Evolutionary conservation across 1,284 basidiomycete genomes (phyloP).

Genomic region (Rhizopogon parksii): DNA sequence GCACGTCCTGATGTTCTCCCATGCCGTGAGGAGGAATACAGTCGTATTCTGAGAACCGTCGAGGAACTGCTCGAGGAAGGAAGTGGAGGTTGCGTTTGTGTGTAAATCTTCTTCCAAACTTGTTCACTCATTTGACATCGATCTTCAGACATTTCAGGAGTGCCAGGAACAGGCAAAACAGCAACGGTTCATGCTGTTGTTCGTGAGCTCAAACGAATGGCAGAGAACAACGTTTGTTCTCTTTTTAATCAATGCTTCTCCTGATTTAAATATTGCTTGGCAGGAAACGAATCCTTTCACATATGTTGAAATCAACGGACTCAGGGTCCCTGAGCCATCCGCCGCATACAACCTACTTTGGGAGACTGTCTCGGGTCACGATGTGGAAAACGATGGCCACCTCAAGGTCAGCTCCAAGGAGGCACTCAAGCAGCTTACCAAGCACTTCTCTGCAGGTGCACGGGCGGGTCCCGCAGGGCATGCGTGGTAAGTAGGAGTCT

Average conservation of each 20-base stretch:
- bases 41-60: slow-evolving; percentile 70
- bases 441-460: slow-evolving; percentile 51
- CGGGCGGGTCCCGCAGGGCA: slow-evolving; percentile 60
- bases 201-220: slow-evolving; percentile 82
- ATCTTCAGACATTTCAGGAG: slow-evolving; percentile 83
- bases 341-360: slow-evolving; percentile 86
- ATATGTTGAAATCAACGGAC: slow-evolving; percentile 97
- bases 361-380: slow-evolving; percentile 79
- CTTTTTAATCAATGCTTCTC: neutral
- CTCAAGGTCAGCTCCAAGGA: slow-evolving; percentile 65
- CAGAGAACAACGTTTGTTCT: slow-evolving; percentile 52
- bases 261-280: neutral
- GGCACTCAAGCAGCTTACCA: slow-evolving; percentile 58
- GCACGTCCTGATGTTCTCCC: slow-evolving; percentile 87
- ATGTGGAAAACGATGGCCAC: slow-evolving; percentile 53
- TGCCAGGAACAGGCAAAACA: slow-evolving; percentile 97
- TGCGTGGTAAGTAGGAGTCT: slow-evolving; percentile 47
- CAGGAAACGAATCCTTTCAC: slow-evolving; percentile 91
- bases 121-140: neutral
- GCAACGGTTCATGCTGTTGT: slow-evolving; percentile 94
- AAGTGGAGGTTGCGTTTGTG: slow-evolving; percentile 92
- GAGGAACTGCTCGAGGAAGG: slow-evolving; percentile 88
- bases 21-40: slow-evolving; percentile 86
- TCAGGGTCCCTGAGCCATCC: slow-evolving; percentile 83
- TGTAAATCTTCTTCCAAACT: slow-evolving; percentile 28